Evolutionary conservation across 805 yeast genomes (phyloP).

Genomic region (Trichomonascus vanleenenianus): DNA sequence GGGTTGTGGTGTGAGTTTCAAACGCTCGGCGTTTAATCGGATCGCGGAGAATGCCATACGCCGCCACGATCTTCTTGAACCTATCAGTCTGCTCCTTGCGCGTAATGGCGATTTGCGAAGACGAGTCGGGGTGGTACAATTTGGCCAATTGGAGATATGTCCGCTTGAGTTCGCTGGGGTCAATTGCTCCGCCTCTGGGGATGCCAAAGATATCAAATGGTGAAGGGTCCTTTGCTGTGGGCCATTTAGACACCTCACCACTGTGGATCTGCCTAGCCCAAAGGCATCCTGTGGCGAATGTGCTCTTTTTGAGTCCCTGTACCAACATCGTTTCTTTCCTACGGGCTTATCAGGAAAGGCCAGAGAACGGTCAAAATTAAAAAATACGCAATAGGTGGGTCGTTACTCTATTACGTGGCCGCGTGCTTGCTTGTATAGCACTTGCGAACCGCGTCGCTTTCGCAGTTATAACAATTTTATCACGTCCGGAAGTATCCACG

Average conservation of each 20-base stretch:
- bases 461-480: too few relatives aligned
- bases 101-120: conserved; percentile 30
- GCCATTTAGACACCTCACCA: conserved; percentile 40
- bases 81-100: conserved; percentile 36
- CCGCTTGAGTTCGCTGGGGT: conserved; percentile 35
- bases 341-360: too few relatives aligned
- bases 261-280: too few relatives aligned
- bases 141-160: conserved; percentile 58
- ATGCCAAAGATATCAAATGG: conserved; percentile 66
- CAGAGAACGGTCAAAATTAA: too few relatives aligned
- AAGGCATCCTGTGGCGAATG: too few relatives aligned
- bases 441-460: too few relatives aligned
- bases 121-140: conserved; percentile 71
- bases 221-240: conserved; percentile 44
- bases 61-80: conserved; percentile 49
- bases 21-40: conserved; percentile 37
- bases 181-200: conserved; percentile 19
- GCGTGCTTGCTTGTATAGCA: too few relatives aligned
- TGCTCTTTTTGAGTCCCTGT: too few relatives aligned
- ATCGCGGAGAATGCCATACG: conserved; percentile 49
- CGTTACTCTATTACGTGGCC: too few relatives aligned
- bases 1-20: conserved; percentile 26
- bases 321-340: too few relatives aligned
- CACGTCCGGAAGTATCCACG: too few relatives aligned
- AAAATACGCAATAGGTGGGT: too few relatives aligned